Base-by-base conservation (phyloP, 192 early-diverging fungal species). In the Polychytrium aggregatum region DNA sequence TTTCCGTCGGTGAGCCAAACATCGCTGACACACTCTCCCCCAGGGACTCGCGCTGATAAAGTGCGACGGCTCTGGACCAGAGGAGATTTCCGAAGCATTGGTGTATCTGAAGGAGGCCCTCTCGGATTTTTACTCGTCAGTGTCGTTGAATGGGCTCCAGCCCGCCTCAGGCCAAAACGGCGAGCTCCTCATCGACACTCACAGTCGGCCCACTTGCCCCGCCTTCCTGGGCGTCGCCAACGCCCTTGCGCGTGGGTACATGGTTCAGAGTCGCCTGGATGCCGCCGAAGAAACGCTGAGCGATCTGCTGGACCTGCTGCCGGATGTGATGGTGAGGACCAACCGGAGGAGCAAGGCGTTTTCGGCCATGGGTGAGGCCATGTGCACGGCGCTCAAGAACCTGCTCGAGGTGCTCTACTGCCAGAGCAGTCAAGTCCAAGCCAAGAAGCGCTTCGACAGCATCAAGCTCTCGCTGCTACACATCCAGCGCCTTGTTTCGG, bases 171-270 rank as follows among this genome's bases (percentile, higher is more conserved):
- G 28, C 13, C 20, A 17, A 33, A 18, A 55, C 11, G 20, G 37
- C 18, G n/a, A 14, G 13, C 0, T 24, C 49, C 50, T 54, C 17
- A 22, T 44, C 16, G 50, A 54, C 22, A 31, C 11, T 53, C 7
- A n/a, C 31, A 18, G 13, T 31, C 3, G 2, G n/a, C n/a, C 24
- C 42, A 27, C 24, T 13, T 20, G 24, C 13, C 16, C 49, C 18
- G 17, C 17, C 13, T 36, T 62, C 13, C 33, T 21, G n/a, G 28
- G 8, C 14, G 42, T 25, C 11, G 17, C 20, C 40, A 42, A 64
- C 22, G 54, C 56, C 5, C 48, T 62, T 16, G 22, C 62, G 10
- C 2, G 30, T 31, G 55, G 26, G 7, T 46, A 66, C 45, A 36
- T 51, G 10, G 13, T 42, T 13, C 22, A 3, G 0, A 25, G 26